Conservation (phyloP, 2,329 filamentous ascomycete genomes). For the Beauveria sp. region DNA sequence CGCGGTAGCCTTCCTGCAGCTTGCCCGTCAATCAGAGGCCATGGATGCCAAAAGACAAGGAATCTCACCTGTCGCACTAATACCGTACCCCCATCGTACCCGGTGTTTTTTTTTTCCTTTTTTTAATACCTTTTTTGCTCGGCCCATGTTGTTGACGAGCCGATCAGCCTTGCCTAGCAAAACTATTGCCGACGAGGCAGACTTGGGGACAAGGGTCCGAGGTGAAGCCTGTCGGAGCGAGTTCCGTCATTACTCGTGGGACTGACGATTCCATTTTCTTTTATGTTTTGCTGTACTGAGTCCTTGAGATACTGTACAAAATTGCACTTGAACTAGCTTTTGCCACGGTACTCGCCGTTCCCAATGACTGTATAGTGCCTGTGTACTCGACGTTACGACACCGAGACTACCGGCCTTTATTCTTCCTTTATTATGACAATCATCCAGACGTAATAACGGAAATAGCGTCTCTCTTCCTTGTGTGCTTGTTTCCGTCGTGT, state of each 20-base stretch:
- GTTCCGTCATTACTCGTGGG: not conserved
- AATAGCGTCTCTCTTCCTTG: not conserved
- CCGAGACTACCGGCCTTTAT: too few relatives aligned
- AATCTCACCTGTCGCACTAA: not conserved
- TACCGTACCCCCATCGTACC: not conserved
- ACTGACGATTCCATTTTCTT: not conserved
- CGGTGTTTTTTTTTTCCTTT: not conserved
- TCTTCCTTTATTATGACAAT: too few relatives aligned
- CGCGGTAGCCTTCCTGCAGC: constrained; percentile 7
- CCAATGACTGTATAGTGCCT: not conserved
- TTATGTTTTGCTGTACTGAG: too few relatives aligned
- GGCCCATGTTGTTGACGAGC: not conserved
- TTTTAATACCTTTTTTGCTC: not conserved
- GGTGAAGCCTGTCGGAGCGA: not conserved
- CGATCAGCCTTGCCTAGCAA: not conserved
- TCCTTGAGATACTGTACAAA: not conserved
- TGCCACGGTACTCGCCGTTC: not conserved
- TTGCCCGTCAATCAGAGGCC: not conserved
- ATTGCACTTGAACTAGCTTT: too few relatives aligned
- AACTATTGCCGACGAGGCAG: not conserved
- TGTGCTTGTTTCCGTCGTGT: not conserved
- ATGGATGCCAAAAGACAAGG: not conserved
- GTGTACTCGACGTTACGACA: not conserved
- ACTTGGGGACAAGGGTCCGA: not conserved
- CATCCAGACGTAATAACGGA: not conserved